Conservation (phyloP, 2,329 filamentous ascomycete genomes). For the Tothia fuscella region DNA sequence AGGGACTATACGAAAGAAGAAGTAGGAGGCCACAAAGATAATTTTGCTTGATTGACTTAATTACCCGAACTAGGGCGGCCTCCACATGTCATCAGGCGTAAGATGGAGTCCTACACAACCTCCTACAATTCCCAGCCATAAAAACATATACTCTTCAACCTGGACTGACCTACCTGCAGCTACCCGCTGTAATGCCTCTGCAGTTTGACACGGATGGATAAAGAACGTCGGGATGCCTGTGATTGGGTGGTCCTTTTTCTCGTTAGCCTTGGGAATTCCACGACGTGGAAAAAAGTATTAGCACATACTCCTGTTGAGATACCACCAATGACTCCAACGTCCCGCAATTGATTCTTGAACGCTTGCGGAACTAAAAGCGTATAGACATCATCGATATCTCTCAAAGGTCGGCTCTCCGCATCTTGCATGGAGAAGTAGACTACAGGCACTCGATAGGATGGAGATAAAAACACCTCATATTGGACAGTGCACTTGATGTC, state of each 20-base stretch:
- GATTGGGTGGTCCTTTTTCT: conserved; percentile 4
- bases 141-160: conserved; percentile 1
- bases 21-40: no score
- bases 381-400: conserved; percentile 59
- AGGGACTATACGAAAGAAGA: no score
- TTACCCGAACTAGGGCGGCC: no score
- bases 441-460: conserved; percentile 62
- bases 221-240: conserved; percentile 8
- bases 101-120: not conserved
- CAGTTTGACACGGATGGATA: conserved; percentile 10
- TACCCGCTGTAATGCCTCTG: conserved; percentile 5
- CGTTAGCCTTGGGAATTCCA: not conserved
- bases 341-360: conserved; percentile 49
- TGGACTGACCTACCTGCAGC: not conserved
- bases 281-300: not conserved
- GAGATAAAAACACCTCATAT: conserved; percentile 65
- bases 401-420: conserved; percentile 42
- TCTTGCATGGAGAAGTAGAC: conserved; percentile 61
- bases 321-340: conserved; percentile 54
- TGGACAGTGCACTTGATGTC: conserved; percentile 31
- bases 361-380: conserved; percentile 55
- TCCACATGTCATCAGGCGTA: no score
- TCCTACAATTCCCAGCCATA: conserved; percentile 10
- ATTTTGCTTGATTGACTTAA: no score
- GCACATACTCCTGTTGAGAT: conserved; percentile 66